Base-by-base conservation (phyloP, 768 basidiomycete genomes). In the Lyophyllum decastes region DNA sequence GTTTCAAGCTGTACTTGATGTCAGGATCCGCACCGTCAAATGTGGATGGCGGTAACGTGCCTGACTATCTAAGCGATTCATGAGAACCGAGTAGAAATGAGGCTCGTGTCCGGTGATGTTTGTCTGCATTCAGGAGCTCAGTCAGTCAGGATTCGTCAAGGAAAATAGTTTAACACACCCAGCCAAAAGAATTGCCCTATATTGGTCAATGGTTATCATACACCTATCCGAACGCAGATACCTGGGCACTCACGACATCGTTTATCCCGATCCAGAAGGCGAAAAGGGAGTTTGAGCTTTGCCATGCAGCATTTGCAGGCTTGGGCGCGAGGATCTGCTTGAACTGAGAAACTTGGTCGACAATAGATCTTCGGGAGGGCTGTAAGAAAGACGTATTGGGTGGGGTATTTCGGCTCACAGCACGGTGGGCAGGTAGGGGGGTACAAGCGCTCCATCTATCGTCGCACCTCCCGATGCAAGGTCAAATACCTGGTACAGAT, bases 181-280 rank as follows among this genome's bases (percentile, higher is more conserved):
- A 38, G 35, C 62, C 63, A 50, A 73, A 82, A 0, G 81, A 79
- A 60, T 81, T 79, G 35, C 79, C 82, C 82, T 84, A 27, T 4
- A 50, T 41, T 4, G n/a, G 26, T 30, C 7, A 27, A 22, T 45
- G 55, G 68, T 57, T 59, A 48, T 59, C 26, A 27, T 5, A 16
- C 10, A 16, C 22, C 6, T 33, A 17, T 5, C 9, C 8, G 2
- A 35, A 3, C 19, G 38, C 40, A 41, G 4, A 17, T 41, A n/a
- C 9, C 12, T 1, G 5, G 6, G 4, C n/a, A 71, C 79, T 69
- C 53, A 82, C 82, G 43, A 85, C 75, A 52, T 86, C 86, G 59
- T 88, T 87, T 56, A 87, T 87, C 2, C 86, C 86, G 51, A 88
- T 84, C 85, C 85, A 88, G 44, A 87, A 62, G 2, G 80, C 79